Conservation (phyloP, 2,329 filamentous ascomycete genomes). For the Parascedosporium putredinis region DNA sequence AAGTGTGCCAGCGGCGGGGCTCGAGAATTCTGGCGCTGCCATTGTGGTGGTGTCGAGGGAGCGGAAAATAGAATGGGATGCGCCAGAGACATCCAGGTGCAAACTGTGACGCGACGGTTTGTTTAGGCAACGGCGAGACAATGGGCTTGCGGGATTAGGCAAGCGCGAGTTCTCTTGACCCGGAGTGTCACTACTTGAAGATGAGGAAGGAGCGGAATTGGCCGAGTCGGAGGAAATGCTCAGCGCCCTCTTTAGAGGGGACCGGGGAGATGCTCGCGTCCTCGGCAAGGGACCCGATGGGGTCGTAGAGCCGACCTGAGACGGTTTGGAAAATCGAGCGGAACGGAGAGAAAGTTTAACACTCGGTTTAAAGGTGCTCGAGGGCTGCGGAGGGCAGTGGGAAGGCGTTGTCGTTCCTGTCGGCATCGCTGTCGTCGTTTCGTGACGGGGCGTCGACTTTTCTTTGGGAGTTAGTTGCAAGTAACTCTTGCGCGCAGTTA, state of each 20-base stretch:
- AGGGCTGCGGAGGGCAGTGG: slow-evolving; percentile 12
- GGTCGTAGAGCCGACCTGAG: slow-evolving; percentile 26
- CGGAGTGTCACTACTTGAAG: slow-evolving; percentile 10
- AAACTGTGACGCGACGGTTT: slow-evolving; percentile 43
- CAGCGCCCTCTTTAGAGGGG: slow-evolving; percentile 69
- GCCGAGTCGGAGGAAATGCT: slow-evolving; percentile 60
- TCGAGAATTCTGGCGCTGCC: slow-evolving; percentile 5
- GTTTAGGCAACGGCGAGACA: slow-evolving; percentile 34
- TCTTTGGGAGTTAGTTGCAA: background rate
- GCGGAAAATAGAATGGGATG: slow-evolving; percentile 27
- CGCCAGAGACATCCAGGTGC: slow-evolving; percentile 45
- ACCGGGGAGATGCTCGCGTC: slow-evolving; percentile 63
- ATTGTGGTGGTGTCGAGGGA: slow-evolving; percentile 2
- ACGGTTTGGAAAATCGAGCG: slow-evolving; percentile 48
- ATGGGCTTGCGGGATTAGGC: slow-evolving; percentile 25
- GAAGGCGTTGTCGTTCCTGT: slow-evolving; percentile 13
- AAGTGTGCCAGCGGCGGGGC: slow-evolving; percentile 57
- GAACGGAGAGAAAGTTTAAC: slow-evolving; percentile 57
- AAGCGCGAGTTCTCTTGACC: slow-evolving; percentile 30
- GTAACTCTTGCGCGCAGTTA: slow-evolving; percentile 7
- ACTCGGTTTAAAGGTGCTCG: slow-evolving; percentile 30
- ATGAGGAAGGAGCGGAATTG: slow-evolving; percentile 44
- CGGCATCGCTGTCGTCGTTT: background rate
- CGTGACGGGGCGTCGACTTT: background rate
- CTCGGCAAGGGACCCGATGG: slow-evolving; percentile 48